These are phyloP conservation scores for Suillus luteus DNA, from an alignment of 768 basidiomycete genomes.

Conservation along the genomic window DNA sequence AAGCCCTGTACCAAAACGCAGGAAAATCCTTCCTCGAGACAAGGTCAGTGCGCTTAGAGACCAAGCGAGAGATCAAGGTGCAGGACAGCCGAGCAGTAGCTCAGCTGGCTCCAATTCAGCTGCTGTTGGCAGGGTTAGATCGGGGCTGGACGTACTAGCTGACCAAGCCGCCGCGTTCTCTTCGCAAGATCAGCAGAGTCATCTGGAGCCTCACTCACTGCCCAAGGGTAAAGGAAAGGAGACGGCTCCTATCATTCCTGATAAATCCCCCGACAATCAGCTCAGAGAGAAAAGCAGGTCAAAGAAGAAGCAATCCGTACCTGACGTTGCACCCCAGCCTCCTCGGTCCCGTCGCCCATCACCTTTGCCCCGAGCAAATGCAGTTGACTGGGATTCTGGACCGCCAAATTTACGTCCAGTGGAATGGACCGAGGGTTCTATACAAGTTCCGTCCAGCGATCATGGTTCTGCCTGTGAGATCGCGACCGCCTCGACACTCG, in stretches of 20 bases:
- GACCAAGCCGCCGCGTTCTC: conserved; percentile 67
- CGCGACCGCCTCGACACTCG: not conserved
- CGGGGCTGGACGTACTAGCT: conserved; percentile 72
- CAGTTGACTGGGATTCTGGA: conserved; percentile 1
- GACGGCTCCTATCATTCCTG: conserved; percentile 1
- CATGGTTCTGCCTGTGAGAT: not conserved
- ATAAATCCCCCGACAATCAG: not conserved
- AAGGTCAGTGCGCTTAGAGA: conserved; percentile 16
- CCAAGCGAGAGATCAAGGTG: not conserved
- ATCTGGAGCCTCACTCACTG: conserved; percentile 3
- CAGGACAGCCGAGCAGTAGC: conserved; percentile 8
- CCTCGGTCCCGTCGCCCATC: not conserved
- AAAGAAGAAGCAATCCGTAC: conserved; percentile 1
- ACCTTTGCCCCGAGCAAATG: not conserved
- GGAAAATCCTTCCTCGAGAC: conserved; percentile 26
- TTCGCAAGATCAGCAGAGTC: conserved; percentile 33
- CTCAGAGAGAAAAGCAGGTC: conserved; percentile 3
- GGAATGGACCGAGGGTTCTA: not conserved
- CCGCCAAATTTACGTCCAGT: conserved; percentile 6
- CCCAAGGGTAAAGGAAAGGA: conserved; percentile 27
- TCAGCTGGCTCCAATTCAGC: conserved; percentile 1
- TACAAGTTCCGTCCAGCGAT: not conserved
- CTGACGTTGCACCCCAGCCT: not conserved
- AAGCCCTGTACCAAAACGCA: conserved; percentile 44
- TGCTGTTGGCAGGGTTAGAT: conserved; percentile 36